These are phyloP conservation scores for Penicillium malachiteum DNA, from an alignment of 495 filamentous ascomycete genomes.

Conservation along the genomic window DNA sequence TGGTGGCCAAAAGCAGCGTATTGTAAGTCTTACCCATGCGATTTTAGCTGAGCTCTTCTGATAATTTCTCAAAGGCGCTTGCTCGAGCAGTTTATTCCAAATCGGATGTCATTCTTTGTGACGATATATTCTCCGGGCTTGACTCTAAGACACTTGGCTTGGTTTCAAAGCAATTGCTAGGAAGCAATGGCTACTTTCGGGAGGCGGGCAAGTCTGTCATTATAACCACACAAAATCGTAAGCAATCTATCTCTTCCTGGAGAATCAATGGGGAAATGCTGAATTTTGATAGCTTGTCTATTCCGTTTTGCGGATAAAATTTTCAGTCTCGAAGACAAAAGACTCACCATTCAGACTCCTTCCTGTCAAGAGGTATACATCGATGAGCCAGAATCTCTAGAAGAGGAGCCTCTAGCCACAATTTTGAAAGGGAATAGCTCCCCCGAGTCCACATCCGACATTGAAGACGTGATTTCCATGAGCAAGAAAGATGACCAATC, in stretches of 20 bases:
- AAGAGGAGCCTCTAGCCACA: no score
- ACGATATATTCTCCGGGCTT: neutral
- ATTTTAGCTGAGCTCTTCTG: neutral
- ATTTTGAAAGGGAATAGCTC: no score
- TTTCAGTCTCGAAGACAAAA: neutral
- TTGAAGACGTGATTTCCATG: no score
- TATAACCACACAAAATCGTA: neutral
- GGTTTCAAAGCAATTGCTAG: neutral
- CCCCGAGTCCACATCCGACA: no score
- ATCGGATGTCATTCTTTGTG: neutral
- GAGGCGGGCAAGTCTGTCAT: neutral
- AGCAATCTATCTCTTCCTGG: neutral
- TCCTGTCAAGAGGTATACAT: neutral
- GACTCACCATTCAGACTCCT: neutral
- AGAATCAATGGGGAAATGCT: neutral
- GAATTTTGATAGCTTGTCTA: neutral
- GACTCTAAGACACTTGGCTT: neutral
- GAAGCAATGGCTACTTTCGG: neutral
- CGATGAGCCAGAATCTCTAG: neutral
- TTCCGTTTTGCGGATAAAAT: neutral
- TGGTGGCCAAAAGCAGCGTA: constrained; percentile 1
- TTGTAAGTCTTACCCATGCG: neutral
- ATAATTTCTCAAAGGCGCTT: neutral
- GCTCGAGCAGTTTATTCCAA: neutral
- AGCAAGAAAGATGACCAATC: neutral